Percentiles rank a stretch among this genome's conserved stretches.
Evolutionary conservation across 2,329 filamentous ascomycete genomes (phyloP).

Genomic region (Capronia epimyces): DNA sequence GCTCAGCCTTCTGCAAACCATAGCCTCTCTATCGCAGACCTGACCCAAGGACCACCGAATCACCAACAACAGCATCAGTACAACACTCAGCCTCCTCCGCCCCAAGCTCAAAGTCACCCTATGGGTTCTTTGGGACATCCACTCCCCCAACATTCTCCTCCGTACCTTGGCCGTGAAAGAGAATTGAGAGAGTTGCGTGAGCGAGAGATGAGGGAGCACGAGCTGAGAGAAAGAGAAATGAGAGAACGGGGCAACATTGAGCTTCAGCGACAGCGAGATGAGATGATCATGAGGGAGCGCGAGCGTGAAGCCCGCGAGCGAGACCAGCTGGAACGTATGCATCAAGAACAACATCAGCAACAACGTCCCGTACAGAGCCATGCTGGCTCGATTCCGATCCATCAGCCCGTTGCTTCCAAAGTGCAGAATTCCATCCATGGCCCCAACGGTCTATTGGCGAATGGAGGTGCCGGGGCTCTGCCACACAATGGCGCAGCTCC

Average conservation of each 20-base stretch:
- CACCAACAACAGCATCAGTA: conserved; percentile 40
- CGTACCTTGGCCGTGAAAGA: conserved; percentile 30
- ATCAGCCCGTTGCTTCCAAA: conserved; percentile 86
- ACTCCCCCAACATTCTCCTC: conserved; percentile 28
- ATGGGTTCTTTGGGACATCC: conserved; percentile 19
- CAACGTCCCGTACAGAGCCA: conserved; percentile 78
- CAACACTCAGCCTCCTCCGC: conserved; percentile 35
- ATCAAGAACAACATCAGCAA: conserved; percentile 59
- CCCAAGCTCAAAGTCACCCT: conserved; percentile 24
- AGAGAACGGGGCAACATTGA: conserved; percentile 1
- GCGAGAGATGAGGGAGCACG: conserved; percentile 58
- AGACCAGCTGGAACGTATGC: conserved; percentile 47
- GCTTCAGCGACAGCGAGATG: conserved; percentile 48
- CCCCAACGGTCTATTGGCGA: conserved; percentile 78
- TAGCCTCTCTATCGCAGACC: conserved; percentile 44
- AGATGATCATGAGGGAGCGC: conserved; percentile 52
- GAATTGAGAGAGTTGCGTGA: conserved; percentile 49
- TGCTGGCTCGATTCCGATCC: conserved; percentile 80
- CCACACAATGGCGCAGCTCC: conserved; percentile 51
- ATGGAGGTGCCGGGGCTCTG: conserved; percentile 56
- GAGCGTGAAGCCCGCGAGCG: conserved; percentile 56
- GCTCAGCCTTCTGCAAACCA: conserved; percentile 39
- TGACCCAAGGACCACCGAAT: conserved; percentile 41
- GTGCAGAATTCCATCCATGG: conserved; percentile 79
- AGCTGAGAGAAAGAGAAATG: conserved; percentile 44